Evolutionary conservation across 2,329 filamentous ascomycete species (phyloP).

Genomic region (Bipolaris gigantea): DNA sequence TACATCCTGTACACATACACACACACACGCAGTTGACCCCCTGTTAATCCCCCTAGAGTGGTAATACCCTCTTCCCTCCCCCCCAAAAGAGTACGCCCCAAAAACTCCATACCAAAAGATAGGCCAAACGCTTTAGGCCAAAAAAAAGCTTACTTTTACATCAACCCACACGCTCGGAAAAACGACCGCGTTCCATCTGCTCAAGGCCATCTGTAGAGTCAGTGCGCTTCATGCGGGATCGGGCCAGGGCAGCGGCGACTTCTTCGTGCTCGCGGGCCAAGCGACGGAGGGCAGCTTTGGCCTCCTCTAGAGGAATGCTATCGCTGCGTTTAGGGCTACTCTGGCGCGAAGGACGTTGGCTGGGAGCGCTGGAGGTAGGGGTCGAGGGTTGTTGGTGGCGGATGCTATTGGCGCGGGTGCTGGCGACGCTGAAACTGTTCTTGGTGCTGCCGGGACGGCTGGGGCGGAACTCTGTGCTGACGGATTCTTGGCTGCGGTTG

Average conservation of each 20-base stretch:
- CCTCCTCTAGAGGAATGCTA: conserved; percentile 36
- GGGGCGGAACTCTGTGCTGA: conserved; percentile 32
- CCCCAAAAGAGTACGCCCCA: too few relatives aligned
- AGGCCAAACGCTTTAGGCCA: neutral
- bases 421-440: conserved; percentile 31
- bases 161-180: conserved; percentile 16
- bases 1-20: too few relatives aligned
- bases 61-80: too few relatives aligned
- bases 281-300: conserved; percentile 29
- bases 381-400: conserved; percentile 23
- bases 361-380: conserved; percentile 23
- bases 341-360: conserved; percentile 30
- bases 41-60: too few relatives aligned
- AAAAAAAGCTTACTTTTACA: conserved; percentile 2
- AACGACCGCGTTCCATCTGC: conserved; percentile 24
- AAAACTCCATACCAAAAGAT: neutral
- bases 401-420: conserved; percentile 35
- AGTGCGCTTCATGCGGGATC: conserved; percentile 15
- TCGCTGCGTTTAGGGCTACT: conserved; percentile 35
- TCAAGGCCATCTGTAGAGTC: conserved; percentile 17
- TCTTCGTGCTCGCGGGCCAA: conserved; percentile 36
- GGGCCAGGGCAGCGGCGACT: conserved; percentile 20
- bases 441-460: conserved; percentile 28
- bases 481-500: conserved; percentile 34
- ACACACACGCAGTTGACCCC: too few relatives aligned